Evolutionary conservation across 345 rosid genomes (phyloP).

Genomic region (Eucalyptus victrix): DNA sequence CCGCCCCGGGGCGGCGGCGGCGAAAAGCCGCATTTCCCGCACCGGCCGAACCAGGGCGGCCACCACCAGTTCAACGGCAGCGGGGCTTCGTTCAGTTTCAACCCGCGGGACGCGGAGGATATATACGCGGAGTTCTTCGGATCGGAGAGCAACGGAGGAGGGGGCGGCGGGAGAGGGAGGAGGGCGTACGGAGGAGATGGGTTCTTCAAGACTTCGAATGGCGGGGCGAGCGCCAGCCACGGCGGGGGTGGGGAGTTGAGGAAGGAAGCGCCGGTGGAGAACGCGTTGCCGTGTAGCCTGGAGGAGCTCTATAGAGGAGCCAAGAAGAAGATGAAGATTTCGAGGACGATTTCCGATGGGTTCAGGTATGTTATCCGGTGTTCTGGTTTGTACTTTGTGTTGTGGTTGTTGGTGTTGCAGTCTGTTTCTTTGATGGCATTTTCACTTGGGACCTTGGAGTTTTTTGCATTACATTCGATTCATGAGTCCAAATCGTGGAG

Average conservation of each 20-base stretch:
- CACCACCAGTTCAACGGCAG: neutral
- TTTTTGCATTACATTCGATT: neutral
- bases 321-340: conserved; percentile 68
- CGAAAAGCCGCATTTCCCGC: neutral
- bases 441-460: neutral
- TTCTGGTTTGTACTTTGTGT: neutral
- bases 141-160: conserved; percentile 3
- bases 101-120: conserved; percentile 69
- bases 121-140: conserved; percentile 78
- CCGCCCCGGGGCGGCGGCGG: conserved; percentile 26
- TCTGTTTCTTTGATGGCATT: neutral
- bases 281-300: conserved; percentile 58
- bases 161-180: conserved; percentile 9
- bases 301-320: conserved; percentile 85
- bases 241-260: conserved; percentile 9
- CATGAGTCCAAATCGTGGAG: neutral
- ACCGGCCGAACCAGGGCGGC: conserved; percentile 18
- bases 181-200: conserved; percentile 23
- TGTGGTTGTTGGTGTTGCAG: neutral
- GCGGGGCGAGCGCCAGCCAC: neutral
- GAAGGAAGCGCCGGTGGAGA: conserved; percentile 56
- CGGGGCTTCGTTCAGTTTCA: conserved; percentile 34
- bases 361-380: conserved; percentile 35
- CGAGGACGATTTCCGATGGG: conserved; percentile 35
- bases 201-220: conserved; percentile 25